Evolutionary conservation across 2,329 filamentous ascomycete species (phyloP), one percentile per base, ranked within the genome.

Genomic region (Penicillium sclerotiorum): DNA sequence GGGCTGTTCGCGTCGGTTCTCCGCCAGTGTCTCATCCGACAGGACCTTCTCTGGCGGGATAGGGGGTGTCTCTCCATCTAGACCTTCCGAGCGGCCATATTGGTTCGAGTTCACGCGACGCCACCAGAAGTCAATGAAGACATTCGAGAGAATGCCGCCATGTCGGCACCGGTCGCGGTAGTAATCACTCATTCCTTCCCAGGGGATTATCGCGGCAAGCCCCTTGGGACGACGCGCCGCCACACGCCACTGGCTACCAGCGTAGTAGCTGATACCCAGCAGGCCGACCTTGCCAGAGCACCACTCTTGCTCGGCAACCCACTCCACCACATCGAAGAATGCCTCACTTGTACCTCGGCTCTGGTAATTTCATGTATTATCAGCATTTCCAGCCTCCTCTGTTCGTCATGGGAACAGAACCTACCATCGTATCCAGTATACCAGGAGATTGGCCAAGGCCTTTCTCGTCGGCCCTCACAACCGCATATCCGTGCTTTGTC

Each of bases 81-180:
- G 79, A 68, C 1, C 77, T 78, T 2, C 77, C 74, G 8, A 73
- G 74, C 1, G n/a, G n/a, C 86, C 86, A 52, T 89, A 89, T 64
- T 90, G 87, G 59, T 88, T 89, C n/a, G n/a, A n/a, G 0, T 75
- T 74, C 7, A 87, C 71, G 0, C 83, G 75, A 59, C 86, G 77
- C 84, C 84, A 87, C 85, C 84, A 88, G 59, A 85, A 82, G 11
- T 70, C 61, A 58, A 87, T 85, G 57, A 85, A 85, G 0, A 61
- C 64, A 56, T 84, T 79, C 0, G 80, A 81, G 2, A 84, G 62
- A 37, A 86, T 86, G 0, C 83, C 83, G 1, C 83, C 83, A 49
- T 86, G 83, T 0, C 82, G 75, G 54, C 80, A 83, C 1, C 81
- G 70, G 52, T 86, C 83, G 1, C 79, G 72, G 54, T 80, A 82